These are phyloP conservation scores for Fusarium chlamydosporum DNA, from an alignment of 2,329 filamentous ascomycete genomes.

Conservation along the genomic window DNA sequence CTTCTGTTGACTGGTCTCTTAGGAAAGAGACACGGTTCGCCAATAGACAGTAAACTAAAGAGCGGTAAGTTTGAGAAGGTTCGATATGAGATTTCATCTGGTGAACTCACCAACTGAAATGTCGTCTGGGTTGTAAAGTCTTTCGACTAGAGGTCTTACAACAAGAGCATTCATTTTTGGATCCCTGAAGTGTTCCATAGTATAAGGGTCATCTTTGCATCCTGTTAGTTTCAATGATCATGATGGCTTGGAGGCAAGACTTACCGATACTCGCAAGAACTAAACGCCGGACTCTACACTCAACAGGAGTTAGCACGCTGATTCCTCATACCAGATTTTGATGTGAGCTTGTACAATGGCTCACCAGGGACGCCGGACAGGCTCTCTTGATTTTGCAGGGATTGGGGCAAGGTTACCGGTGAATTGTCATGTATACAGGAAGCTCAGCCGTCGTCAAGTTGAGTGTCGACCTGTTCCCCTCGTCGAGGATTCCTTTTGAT, in stretches of 20 bases:
- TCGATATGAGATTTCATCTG: background rate
- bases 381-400: slow-evolving; percentile 6
- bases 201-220: slow-evolving; percentile 59
- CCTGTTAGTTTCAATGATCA: slow-evolving; percentile 20
- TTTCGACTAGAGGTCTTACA: slow-evolving; percentile 77
- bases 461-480: slow-evolving; percentile 45
- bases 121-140: slow-evolving; percentile 75
- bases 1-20: slow-evolving; percentile 73
- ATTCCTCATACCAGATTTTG: background rate
- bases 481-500: slow-evolving; percentile 47
- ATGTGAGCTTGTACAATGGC: slow-evolving; percentile 10
- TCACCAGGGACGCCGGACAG: slow-evolving; percentile 1
- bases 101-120: slow-evolving; percentile 69
- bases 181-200: slow-evolving; percentile 73
- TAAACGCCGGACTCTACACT: slow-evolving; percentile 50
- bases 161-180: slow-evolving; percentile 77
- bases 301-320: slow-evolving; percentile 47
- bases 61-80: slow-evolving; percentile 9
- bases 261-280: slow-evolving; percentile 51
- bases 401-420: slow-evolving; percentile 45
- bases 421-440: slow-evolving; percentile 51
- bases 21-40: slow-evolving; percentile 79
- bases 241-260: background rate
- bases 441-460: slow-evolving; percentile 44
- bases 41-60: slow-evolving; percentile 76